Evolutionary conservation across 129 eudicot genomes (phyloP).

Genomic region (Escallonia rubra): DNA sequence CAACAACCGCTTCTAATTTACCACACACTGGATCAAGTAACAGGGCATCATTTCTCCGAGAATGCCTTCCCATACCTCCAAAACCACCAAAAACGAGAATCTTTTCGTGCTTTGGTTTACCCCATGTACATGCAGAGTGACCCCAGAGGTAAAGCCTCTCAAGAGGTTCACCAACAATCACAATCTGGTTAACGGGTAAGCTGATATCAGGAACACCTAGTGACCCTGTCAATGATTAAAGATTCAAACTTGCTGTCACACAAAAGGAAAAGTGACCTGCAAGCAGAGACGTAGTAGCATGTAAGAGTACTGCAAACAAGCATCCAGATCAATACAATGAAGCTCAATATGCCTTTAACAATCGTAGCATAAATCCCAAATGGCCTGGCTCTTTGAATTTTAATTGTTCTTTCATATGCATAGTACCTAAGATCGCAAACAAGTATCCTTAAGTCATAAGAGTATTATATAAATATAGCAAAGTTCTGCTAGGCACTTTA

Average conservation of each 20-base stretch:
- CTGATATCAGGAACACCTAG: constrained; percentile 27
- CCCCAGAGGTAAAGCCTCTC: constrained; percentile 96
- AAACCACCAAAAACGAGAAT: constrained; percentile 86
- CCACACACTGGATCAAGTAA: constrained; percentile 58
- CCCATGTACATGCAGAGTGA: constrained; percentile 65
- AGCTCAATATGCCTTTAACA: background rate
- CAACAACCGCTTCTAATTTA: constrained; percentile 31
- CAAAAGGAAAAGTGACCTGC: constrained; percentile 34
- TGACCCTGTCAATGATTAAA: constrained; percentile 63
- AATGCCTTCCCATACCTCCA: constrained; percentile 93
- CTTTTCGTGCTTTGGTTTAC: constrained; percentile 25
- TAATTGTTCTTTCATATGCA: no score
- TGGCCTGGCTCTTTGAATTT: background rate
- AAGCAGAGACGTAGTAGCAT: constrained; percentile 31
- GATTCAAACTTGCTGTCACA: constrained; percentile 42
- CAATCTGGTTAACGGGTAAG: constrained; percentile 34
- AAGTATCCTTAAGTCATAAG: no score
- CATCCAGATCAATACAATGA: background rate
- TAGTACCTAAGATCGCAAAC: no score
- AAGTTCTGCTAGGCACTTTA: no score
- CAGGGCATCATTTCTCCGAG: constrained; percentile 74
- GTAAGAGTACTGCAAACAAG: constrained; percentile 14
- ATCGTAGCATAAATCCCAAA: background rate
- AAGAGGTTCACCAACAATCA: constrained; percentile 55
- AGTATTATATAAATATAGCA: no score